A percentile compares a stretch with the other conserved stretches of the same genome.
phyloP scores from a whole-genome alignment of 441 rosid species.

The Corymbia calophylla region DNA sequence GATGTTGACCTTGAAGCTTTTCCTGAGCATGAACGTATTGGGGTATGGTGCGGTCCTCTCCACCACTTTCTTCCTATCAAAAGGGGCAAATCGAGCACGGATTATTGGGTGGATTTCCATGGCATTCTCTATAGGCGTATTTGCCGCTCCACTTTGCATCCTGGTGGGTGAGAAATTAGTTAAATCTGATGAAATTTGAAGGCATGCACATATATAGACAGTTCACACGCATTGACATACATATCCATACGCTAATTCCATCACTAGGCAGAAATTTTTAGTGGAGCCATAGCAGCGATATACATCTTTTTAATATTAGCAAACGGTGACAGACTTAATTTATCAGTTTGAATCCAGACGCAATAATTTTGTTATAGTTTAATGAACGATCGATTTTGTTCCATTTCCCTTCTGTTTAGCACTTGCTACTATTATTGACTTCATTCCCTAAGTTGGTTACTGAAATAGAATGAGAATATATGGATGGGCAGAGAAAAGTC shows the following conservation, averaged over 20 bases:
- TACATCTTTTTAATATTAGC: not conserved
- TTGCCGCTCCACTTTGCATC: slow-evolving; percentile 14
- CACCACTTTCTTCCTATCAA: not conserved
- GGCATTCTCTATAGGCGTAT: slow-evolving; percentile 1
- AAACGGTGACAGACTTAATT: not conserved
- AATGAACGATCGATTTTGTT: fast-evolving
- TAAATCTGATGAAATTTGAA: not conserved
- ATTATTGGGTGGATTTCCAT: slow-evolving; percentile 12
- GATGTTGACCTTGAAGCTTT: slow-evolving; percentile 7
- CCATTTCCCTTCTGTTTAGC: not conserved
- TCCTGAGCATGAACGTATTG: not conserved
- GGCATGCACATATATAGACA: not conserved
- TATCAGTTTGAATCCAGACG: not conserved
- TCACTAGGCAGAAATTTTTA: not conserved
- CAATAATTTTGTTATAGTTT: not conserved
- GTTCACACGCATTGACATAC: not conserved
- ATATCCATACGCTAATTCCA: not conserved
- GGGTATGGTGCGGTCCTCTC: slow-evolving; percentile 5
- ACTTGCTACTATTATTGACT: not conserved
- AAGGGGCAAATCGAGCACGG: not conserved
- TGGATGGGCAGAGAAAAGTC: slow-evolving; percentile 5
- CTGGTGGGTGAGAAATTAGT: not conserved
- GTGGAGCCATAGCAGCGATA: not conserved
- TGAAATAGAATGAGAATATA: not conserved
- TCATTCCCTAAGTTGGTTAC: not conserved